Conservation (phyloP, 1,284 basidiomycete species). For the Cryptococcus jaspeensis region DNA sequence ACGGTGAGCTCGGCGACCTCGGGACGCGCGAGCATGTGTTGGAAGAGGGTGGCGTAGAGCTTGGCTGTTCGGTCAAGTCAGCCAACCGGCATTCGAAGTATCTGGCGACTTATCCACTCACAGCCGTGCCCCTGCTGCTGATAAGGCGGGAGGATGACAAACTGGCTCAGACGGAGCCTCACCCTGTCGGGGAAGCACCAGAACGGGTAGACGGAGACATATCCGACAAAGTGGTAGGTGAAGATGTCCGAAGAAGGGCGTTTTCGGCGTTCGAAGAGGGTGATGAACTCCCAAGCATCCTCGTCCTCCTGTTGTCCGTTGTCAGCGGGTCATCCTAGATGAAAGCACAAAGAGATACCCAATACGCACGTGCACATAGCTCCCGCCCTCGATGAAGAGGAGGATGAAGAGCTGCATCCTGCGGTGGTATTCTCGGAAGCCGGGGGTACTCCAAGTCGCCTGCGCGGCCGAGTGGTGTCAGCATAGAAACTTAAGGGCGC, state of each 20-base stretch:
- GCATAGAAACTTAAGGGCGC: too few species aligned
- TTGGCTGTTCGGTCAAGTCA: conserved; percentile 59
- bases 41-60: conserved; percentile 84
- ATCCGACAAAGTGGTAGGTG: conserved; percentile 88
- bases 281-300: conserved; percentile 81
- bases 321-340: neutral
- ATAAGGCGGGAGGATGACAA: conserved; percentile 87
- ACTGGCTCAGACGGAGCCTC: conserved; percentile 85
- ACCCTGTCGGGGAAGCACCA: conserved; percentile 88
- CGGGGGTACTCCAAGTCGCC: conserved; percentile 81
- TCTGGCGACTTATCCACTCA: conserved; percentile 53
- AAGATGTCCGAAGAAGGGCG: conserved; percentile 50
- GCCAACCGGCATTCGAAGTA: neutral
- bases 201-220: conserved; percentile 88
- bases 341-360: neutral
- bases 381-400: conserved; percentile 92
- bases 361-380: conserved; percentile 70
- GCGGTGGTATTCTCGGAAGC: conserved; percentile 89
- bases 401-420: conserved; percentile 92
- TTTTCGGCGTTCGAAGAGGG: conserved; percentile 78
- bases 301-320: conserved; percentile 62
- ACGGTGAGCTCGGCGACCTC: conserved; percentile 86
- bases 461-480: conserved; percentile 37
- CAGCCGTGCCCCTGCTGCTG: conserved; percentile 88
- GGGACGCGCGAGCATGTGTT: conserved; percentile 65